phyloP scores from a whole-genome alignment of 2,329 filamentous ascomycete genomes.

The Hortaea werneckii region DNA sequence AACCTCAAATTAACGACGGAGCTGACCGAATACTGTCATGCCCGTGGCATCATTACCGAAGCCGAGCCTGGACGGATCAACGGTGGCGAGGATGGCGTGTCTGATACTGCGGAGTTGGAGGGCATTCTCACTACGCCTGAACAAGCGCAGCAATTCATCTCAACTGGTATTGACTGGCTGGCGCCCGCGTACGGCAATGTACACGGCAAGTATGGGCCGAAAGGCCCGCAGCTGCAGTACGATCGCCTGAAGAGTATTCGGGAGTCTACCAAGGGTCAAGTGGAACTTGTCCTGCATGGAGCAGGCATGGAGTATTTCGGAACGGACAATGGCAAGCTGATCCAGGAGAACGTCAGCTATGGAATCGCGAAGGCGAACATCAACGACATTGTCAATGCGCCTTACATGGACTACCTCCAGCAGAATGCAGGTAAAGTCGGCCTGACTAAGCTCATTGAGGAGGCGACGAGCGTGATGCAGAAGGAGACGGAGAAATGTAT shows the following conservation, averaged over 20 bases:
- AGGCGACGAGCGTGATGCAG: conserved; percentile 26
- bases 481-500: conserved; percentile 47
- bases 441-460: conserved; percentile 45
- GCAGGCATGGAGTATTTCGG: conserved; percentile 35
- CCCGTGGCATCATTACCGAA: conserved; percentile 56
- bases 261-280: conserved; percentile 35
- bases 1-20: conserved; percentile 56
- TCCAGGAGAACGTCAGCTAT: conserved; percentile 43
- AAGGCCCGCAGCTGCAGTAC: conserved; percentile 52
- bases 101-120: conserved; percentile 53
- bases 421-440: conserved; percentile 42
- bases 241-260: conserved; percentile 42
- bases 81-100: conserved; percentile 64
- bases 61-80: conserved; percentile 64
- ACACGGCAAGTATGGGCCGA: conserved; percentile 60
- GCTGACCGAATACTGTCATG: conserved; percentile 53
- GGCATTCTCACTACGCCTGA: conserved; percentile 57
- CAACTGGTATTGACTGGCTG: conserved; percentile 62
- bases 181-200: conserved; percentile 70
- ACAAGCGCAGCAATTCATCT: conserved; percentile 60
- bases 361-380: conserved; percentile 51
- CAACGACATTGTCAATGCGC: conserved; percentile 47
- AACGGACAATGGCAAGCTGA: conserved; percentile 30
- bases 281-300: conserved; percentile 47
- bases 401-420: conserved; percentile 37